Conservation (phyloP, 2,329 filamentous ascomycete genomes). For the Diplodia intermedia region DNA sequence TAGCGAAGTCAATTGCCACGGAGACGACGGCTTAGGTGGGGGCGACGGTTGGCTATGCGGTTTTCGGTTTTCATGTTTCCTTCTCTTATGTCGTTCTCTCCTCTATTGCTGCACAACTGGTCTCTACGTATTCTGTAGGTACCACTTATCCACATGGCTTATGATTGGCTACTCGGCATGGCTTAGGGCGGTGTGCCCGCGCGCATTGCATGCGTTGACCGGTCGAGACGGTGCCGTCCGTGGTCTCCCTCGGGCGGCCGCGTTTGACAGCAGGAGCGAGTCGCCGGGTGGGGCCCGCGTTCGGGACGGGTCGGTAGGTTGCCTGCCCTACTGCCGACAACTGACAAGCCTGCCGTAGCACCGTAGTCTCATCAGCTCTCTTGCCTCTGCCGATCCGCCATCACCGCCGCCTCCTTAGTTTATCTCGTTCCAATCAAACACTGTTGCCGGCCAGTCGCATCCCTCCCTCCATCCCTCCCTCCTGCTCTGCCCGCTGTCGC, state of each 20-base stretch:
- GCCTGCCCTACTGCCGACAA: constrained; percentile 5
- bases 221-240: background rate
- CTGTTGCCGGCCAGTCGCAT: background rate
- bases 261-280: background rate
- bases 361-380: background rate
- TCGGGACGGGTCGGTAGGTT: constrained; percentile 8
- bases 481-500: background rate
- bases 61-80: background rate
- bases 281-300: background rate
- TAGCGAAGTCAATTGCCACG: background rate
- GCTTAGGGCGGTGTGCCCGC: background rate
- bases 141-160: background rate
- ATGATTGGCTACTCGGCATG: background rate
- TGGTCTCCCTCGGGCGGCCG: background rate
- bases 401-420: background rate
- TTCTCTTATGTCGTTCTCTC: background rate
- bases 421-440: background rate
- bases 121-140: background rate
- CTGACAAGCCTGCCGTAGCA: background rate
- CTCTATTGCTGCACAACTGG: background rate
- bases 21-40: background rate
- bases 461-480: background rate
- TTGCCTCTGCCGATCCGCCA: background rate
- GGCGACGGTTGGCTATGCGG: background rate
- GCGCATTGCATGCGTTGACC: background rate